Base-by-base conservation (phyloP, 1,284 basidiomycete species). In the Abortiporus biennis region DNA sequence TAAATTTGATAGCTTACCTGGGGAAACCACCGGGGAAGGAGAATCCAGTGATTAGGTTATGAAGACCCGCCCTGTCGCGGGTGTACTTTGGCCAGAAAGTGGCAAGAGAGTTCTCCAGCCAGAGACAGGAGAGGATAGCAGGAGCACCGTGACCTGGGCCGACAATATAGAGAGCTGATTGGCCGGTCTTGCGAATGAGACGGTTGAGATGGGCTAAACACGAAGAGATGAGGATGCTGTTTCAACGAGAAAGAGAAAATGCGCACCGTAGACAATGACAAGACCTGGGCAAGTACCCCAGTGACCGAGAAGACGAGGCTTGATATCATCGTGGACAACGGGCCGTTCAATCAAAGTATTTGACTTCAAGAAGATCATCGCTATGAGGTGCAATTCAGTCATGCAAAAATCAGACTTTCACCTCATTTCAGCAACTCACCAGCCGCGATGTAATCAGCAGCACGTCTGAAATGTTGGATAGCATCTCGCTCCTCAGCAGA, bases 101-200 rank as follows among this genome's bases (percentile, higher is more conserved):
- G 21, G 76, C 69, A 40, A 92, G 75, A 4, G 86, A 79, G 43
- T 87, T 82, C 63, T 92, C 90, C 45, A 92, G 70, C 78, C 85
- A 92, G 17, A 92, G 74, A 48, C 79, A 82, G 6, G 88, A 74
- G 13, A 93, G 74, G 25, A 92, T 74, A 17, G 77, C 87, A 5
- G 90, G 91, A 3, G 91, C 90, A 27, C 86, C 86, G 49, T 90
- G 87, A 15, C 86, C 83, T 39, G 82, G 85, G 25, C 85, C 80
- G 16, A 82, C 82, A 44, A 92, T 78, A 47, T 83, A 86, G 37
- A 92, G 68, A 8, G 76, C 68, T 53, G 81, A 74, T 2, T 76
- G 55, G 40, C 66, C 66, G 4, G 74, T 72, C 51, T 78, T 83
- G 39, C 68, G 67, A 52, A 93, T 81, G 49, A 92, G 69, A 35